Evolutionary conservation across 176 grass and related monocot genomes (phyloP).

Genomic region (Carex myosuroides): DNA sequence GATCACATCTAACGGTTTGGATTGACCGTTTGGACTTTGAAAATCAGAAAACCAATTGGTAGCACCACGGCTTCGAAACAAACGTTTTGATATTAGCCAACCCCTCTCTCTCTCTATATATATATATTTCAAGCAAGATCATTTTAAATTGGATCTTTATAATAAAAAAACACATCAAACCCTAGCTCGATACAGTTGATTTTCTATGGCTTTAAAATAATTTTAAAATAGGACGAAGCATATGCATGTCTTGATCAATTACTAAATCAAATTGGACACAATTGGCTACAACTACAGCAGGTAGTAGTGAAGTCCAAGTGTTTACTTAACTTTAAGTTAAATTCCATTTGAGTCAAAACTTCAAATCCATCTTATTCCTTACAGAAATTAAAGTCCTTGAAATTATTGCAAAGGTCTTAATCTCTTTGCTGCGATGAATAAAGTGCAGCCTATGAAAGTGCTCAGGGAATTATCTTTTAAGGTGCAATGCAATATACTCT

Average conservation of each 20-base stretch:
- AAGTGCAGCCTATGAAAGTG: conserved; percentile 65
- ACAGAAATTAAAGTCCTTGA: neutral
- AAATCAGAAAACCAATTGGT: no score
- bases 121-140: neutral
- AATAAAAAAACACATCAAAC: neutral
- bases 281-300: neutral
- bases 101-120: no score
- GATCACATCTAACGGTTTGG: no score
- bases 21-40: no score
- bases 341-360: conserved; percentile 1
- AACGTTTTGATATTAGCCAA: no score
- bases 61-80: no score
- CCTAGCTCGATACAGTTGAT: neutral
- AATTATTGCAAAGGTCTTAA: conserved; percentile 35
- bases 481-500: conserved; percentile 34
- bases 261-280: neutral
- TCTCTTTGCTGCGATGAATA: conserved; percentile 51
- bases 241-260: neutral
- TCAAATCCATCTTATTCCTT: conserved; percentile 13
- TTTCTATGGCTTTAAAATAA: neutral
- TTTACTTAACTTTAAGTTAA: conserved; percentile 16
- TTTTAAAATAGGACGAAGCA: neutral
- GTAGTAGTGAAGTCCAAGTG: neutral
- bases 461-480: conserved; percentile 47
- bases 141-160: neutral